Evolutionary conservation across 441 rosid genomes (phyloP).

Genomic region (Syzygium syzygioides): DNA sequence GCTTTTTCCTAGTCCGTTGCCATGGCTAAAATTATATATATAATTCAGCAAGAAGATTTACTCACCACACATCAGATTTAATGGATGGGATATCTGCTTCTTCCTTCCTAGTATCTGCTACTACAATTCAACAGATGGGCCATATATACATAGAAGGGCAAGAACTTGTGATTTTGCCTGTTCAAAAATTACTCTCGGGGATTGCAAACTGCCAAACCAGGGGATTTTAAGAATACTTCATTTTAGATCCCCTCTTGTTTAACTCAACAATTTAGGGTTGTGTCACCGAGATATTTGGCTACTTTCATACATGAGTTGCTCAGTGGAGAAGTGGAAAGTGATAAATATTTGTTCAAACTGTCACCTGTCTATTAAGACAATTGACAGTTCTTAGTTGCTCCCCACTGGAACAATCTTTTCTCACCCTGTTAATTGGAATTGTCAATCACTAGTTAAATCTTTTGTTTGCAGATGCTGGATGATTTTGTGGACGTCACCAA

Average conservation of each 20-base stretch:
- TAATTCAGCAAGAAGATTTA: background rate
- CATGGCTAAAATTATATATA: background rate
- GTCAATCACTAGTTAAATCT: background rate
- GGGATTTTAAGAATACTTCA: background rate
- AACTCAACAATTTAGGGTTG: background rate
- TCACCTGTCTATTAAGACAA: background rate
- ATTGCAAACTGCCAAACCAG: background rate
- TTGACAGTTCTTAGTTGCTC: background rate
- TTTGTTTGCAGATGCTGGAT: slow-evolving; percentile 42
- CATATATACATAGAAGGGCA: background rate
- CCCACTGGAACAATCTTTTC: background rate
- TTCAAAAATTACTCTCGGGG: background rate
- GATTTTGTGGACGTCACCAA: slow-evolving; percentile 49
- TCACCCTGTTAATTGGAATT: background rate
- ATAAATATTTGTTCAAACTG: background rate
- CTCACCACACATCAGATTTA: background rate
- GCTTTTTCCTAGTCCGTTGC: background rate
- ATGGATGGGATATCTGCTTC: background rate
- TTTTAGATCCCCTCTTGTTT: background rate
- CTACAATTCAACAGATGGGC: background rate
- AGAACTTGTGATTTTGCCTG: background rate
- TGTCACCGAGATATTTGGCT: background rate
- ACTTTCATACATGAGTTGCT: background rate
- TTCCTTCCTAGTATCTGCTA: background rate
- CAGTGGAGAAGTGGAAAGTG: background rate